Base-by-base conservation (phyloP, 805 yeast species). In the Metschnikowia kunwiensis region DNA sequence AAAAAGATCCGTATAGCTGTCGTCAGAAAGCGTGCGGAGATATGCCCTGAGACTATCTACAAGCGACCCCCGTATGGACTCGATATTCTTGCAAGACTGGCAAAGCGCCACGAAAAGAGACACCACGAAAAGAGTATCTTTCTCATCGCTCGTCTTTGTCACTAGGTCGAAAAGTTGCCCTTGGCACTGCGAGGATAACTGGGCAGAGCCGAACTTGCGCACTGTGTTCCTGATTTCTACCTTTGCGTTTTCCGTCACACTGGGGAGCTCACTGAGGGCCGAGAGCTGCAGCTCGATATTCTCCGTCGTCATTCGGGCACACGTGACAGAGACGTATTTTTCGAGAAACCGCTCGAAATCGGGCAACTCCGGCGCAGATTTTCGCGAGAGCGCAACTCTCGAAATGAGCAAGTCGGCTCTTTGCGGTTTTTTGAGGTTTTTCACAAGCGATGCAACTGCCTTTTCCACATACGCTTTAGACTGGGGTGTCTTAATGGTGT, bases 401-500 rank as follows among this genome's bases (percentile, higher is more conserved):
- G 43, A 31, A 17, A 47, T 13, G 20, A 33, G 36, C 18, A 45
- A 24, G 13, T 44, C 43, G 5, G 18, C 40, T 7, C 22, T 6
- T 12, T 12, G 27, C 12, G 26, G 30, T n/a, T 24, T 18, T 15
- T 27, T 7, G 18, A 34, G 19, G 19, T 18, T 14, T 12, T 20
- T 11, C 18, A 26, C 22, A 26, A 32, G 28, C 14, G 22, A 18
- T 16, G 27, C 18, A n/a, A 25, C 10, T 9, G 29, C 32, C 6
- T 17, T 15, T 8, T 15, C 25, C 16, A 36, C 36, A 26, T 26
- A 47, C 4, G 15, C 33, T 13, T 29, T 18, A 2, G 46, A 43
- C 5, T 18, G 30, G 9, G 26, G 21, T n/a, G 20, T 32, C 46
- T 27, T 61, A 51, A 30, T 69, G 18, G 27, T 32, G 21, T 17